Percentiles rank a stretch among this genome's conserved stretches.
These are phyloP conservation scores for Oryza nivara DNA, from an alignment of 176 grass and related monocot genomes.

Conservation along the genomic window DNA sequence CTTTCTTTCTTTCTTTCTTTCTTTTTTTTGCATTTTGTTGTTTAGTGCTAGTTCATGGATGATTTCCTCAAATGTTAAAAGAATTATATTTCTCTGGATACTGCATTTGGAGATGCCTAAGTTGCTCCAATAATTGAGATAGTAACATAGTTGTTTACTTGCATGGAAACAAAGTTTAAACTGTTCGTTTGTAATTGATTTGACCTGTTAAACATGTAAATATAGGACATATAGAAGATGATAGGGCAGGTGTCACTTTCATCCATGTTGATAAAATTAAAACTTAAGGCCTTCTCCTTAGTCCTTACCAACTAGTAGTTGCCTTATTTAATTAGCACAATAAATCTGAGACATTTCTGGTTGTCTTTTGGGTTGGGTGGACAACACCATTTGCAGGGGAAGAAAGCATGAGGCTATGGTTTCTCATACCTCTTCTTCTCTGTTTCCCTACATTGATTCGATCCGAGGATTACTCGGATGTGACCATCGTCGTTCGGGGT, in stretches of 20 bases:
- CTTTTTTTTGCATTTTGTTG: background rate
- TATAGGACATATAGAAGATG: constrained; percentile 13
- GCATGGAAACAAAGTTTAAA: constrained; percentile 24
- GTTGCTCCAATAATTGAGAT: constrained; percentile 20
- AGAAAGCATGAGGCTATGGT: constrained; percentile 43
- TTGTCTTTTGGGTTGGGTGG: constrained; percentile 28
- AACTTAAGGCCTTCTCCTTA: constrained; percentile 21
- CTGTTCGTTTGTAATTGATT: constrained; percentile 12
- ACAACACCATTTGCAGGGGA: constrained; percentile 45
- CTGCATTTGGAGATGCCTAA: background rate
- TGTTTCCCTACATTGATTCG: constrained; percentile 40
- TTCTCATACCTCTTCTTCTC: constrained; percentile 54
- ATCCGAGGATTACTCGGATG: constrained; percentile 64
- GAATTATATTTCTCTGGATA: constrained; percentile 5
- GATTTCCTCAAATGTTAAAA: background rate
- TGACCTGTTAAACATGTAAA: constrained; percentile 30
- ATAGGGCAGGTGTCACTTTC: constrained; percentile 45
- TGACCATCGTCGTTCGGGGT: constrained; percentile 67
- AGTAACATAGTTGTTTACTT: constrained; percentile 3
- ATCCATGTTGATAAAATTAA: constrained; percentile 21
- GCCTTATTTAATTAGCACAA: constrained; percentile 10
- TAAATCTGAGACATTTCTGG: constrained; percentile 24
- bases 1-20: no score
- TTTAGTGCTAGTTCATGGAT: background rate
- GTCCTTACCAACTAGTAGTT: constrained; percentile 33